Conservation (phyloP, 1,139 yeast genomes). For the Casaregolazyma lundiana region DNA sequence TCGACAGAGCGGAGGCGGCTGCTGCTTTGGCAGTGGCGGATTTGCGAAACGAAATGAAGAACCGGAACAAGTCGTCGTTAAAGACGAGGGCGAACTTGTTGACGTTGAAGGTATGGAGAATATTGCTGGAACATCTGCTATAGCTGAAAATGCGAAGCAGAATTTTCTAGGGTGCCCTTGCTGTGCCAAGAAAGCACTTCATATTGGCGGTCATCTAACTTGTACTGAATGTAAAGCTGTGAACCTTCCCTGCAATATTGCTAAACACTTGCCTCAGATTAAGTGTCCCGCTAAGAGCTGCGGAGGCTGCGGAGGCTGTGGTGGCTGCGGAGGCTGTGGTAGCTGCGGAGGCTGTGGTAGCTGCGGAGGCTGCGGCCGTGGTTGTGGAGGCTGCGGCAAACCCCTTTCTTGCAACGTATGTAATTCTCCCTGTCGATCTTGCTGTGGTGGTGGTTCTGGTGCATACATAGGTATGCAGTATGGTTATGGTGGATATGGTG, state of each 20-base stretch:
- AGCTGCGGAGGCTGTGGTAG: constrained; percentile 11
- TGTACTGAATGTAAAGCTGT: constrained; percentile 6
- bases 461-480: constrained; percentile 1
- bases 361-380: constrained; percentile 5
- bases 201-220: constrained; percentile 5
- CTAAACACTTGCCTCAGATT: neutral
- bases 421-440: constrained; percentile 6
- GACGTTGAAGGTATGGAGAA: constrained; percentile 6
- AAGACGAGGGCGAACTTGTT: neutral
- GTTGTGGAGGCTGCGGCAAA: constrained; percentile 6
- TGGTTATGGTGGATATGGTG: constrained; percentile 5
- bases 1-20: neutral
- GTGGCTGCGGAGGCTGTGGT: constrained; percentile 10
- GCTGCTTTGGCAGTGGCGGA: constrained; percentile 9
- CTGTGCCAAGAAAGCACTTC: constrained; percentile 4
- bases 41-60: neutral
- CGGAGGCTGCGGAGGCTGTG: constrained; percentile 8
- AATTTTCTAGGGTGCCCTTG: constrained; percentile 1
- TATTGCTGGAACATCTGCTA: constrained; percentile 1
- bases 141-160: constrained; percentile 4
- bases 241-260: constrained; percentile 6
- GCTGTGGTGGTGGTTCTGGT: constrained; percentile 11
- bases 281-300: constrained; percentile 2
- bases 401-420: constrained; percentile 6
- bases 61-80: neutral